These are phyloP conservation scores for Gastroboletus turbinatus DNA, from an alignment of 1,284 basidiomycete species.

Conservation along the genomic window DNA sequence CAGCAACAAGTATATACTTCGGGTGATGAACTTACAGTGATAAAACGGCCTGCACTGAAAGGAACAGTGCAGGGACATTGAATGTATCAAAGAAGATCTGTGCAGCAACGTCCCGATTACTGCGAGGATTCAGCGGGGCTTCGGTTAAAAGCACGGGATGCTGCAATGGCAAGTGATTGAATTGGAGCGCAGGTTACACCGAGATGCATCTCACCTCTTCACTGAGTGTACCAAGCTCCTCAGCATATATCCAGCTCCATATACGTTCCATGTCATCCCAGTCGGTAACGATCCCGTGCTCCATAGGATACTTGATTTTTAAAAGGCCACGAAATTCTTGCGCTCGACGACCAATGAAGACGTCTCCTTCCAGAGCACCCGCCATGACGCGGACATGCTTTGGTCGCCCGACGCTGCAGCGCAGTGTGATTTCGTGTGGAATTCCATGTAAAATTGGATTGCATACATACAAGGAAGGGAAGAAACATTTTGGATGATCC, in stretches of 20 bases:
- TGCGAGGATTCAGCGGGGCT: constrained; percentile 92
- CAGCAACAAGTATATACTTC: constrained; percentile 3
- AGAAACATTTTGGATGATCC: constrained; percentile 98
- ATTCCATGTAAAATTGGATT: constrained; percentile 21
- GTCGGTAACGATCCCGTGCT: constrained; percentile 91
- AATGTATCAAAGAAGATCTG: constrained; percentile 99
- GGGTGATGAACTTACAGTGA: constrained; percentile 68
- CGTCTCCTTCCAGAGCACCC: constrained; percentile 88
- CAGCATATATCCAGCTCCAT: constrained; percentile 96
- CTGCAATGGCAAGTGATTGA: constrained; percentile 43
- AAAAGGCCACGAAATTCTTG: constrained; percentile 93
- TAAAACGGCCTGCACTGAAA: constrained; percentile 95
- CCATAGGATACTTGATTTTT: constrained; percentile 99
- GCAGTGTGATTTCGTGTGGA: constrained; percentile 4
- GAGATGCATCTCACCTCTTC: constrained; percentile 74
- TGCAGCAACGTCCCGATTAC: constrained; percentile 92
- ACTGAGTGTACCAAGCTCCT: constrained; percentile 90
- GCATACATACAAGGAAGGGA: constrained; percentile 89
- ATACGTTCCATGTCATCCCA: constrained; percentile 99
- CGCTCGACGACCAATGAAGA: constrained; percentile 90
- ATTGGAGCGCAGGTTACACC: background rate
- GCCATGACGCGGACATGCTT: constrained; percentile 98
- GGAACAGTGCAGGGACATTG: constrained; percentile 98
- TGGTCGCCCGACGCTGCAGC: constrained; percentile 83
- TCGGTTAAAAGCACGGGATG: constrained; percentile 96